Base-by-base conservation (phyloP, 345 rosid genomes). In the Lepidium sativum region DNA sequence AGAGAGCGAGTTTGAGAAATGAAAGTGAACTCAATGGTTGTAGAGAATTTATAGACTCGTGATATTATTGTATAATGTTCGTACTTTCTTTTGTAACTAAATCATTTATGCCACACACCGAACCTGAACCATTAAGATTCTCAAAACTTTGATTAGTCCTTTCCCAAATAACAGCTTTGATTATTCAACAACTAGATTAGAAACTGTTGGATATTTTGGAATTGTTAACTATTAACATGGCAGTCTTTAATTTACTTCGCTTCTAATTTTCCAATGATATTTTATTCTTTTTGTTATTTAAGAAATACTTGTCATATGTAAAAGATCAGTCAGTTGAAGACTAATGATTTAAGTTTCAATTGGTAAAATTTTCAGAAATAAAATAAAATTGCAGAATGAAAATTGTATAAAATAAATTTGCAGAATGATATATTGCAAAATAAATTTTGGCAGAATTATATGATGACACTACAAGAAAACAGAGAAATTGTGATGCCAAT, bases 21-120 rank as follows among this genome's bases (percentile, higher is more conserved):
- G 38, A 12, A 61, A 34, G 32, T 52, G 63, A 43, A 35, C 23
- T 13, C 54, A 52, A 51, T 60, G 68, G 60, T 42, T 40, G 42
- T 39, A 47, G 25, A 12, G 62, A 66, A 52, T 70, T 33, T 69
- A 69, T 69, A 69, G 67, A 31, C 40, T 51, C 9, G 14, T 45
- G 57, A 9, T 62, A 38, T 54, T 62, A 38, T 54, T 56, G 48
- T 71, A 60, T 60, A 60, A 51, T 32, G 23, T 51, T 60, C 38
- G 59, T 59, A 50, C 44, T 69, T 59, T 59, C 40, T 27, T 67
- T 17, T 67, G 12, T 25, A 33, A 45, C 8, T 42, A 66, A 17
- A 45, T 44, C 63, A 55, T 54, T 33, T 9, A 56, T 56, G 45
- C 47, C 35, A 45, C 45, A 43, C 54, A 67, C 32, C 12, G 29